Conservation (phyloP, 1,139 yeast genomes). For the Suhomyces anneliseae region DNA sequence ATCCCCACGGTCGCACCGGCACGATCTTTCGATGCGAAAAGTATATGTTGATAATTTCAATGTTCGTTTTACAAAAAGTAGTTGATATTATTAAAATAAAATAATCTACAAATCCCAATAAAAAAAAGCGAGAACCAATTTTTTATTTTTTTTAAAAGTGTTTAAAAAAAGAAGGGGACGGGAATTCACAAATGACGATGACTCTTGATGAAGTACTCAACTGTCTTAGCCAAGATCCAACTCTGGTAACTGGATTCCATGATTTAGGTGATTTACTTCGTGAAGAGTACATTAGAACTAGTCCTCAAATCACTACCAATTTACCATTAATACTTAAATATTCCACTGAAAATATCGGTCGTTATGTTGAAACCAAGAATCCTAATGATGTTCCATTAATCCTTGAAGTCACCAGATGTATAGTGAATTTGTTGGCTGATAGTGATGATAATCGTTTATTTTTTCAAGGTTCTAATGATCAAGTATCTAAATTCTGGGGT, state of each 20-base stretch:
- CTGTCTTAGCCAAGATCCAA: constrained; percentile 3
- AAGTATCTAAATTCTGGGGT: constrained; percentile 25
- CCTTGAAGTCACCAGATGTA: constrained; percentile 8
- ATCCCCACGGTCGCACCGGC: not conserved
- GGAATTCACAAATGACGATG: not conserved
- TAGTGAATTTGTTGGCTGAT: constrained; percentile 40
- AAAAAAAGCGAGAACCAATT: too few relatives aligned
- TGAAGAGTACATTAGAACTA: constrained; percentile 24
- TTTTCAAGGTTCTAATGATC: constrained; percentile 13
- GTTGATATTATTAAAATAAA: too few relatives aligned
- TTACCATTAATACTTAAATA: constrained; percentile 10
- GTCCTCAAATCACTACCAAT: constrained; percentile 11
- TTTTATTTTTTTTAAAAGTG: too few relatives aligned
- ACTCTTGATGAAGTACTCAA: constrained; percentile 6
- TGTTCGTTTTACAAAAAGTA: not conserved
- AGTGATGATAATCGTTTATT: constrained; percentile 33
- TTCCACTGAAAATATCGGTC: constrained; percentile 11
- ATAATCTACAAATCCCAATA: too few relatives aligned
- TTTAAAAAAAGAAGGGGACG: too few relatives aligned
- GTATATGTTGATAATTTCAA: not conserved
- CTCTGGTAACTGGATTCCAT: constrained; percentile 1
- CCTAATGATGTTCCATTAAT: constrained; percentile 1
- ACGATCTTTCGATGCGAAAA: not conserved
- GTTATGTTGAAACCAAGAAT: constrained; percentile 6
- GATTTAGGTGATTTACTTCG: constrained; percentile 31